Base-by-base conservation (phyloP, 768 basidiomycete genomes). In the Coprinopsis cinerea region DNA sequence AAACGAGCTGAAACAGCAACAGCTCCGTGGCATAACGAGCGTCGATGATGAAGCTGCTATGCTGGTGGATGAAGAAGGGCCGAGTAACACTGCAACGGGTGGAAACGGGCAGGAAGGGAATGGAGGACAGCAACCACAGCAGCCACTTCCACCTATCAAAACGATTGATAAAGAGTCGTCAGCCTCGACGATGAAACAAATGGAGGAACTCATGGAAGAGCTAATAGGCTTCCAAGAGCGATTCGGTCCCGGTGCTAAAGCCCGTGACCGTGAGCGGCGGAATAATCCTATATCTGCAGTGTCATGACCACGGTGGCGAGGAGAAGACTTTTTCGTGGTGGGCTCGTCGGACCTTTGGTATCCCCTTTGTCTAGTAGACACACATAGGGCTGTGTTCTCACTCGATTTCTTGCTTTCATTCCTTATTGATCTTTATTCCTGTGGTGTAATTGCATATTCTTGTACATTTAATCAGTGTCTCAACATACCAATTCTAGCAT, bases 171-270 rank as follows among this genome's bases (percentile, higher is more conserved):
- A 54, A 37, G 54, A 55, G 28, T 26, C 57, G n/a, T 43, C 40
- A 32, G 39, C 37, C 41, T 55, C 46, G 34, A 85, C 85, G 34
- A 86, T 88, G 80, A 83, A 79, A 66, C 74, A 87, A 71, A 89
- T 95, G 85, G 92, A 92, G 62, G 89, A 88, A 58, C 71, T 95
- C 9, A 92, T 92, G 83, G 80, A 88, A 60, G 92, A 94, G 64
- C 68, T 94, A 22, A 90, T 93, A 55, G 73, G 69, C 32, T 94
- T 95, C 62, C 92, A 94, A 67, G 91, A 94, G 63, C 76, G 81
- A 48, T 93, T 88, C 67, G 87, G 87, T 27, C 74, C 74, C 48
- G 72, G 74, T 15, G 71, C 69, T 20, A 75, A 73, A 60, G 64
- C 57, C 49, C 71, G 79, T 59, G 79, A 81, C 24, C 72, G 79